Conservation (phyloP, 2,329 filamentous ascomycete species). For the Dendryphion nanum region DNA sequence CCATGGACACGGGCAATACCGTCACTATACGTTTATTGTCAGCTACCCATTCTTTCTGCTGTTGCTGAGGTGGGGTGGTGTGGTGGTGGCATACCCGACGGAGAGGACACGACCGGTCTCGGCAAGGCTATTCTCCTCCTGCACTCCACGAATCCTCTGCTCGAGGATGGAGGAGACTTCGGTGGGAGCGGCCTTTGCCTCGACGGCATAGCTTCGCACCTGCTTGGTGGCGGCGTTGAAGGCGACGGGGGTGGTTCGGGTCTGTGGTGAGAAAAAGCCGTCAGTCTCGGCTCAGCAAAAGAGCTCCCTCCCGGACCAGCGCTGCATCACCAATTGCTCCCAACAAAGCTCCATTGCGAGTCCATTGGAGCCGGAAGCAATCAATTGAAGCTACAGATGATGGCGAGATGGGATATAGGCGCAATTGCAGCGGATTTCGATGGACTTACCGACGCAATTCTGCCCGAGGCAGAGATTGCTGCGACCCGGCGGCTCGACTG, state of each 20-base stretch:
- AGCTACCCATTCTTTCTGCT: slow-evolving; percentile 23
- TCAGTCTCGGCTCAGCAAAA: slow-evolving; percentile 44
- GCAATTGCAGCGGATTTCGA: slow-evolving; percentile 42
- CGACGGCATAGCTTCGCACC: slow-evolving; percentile 83
- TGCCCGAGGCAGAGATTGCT: slow-evolving; percentile 87
- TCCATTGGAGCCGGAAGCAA: slow-evolving; percentile 32
- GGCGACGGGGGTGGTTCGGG: slow-evolving; percentile 80
- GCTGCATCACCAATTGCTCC: slow-evolving; percentile 38
- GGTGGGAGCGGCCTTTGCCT: slow-evolving; percentile 92
- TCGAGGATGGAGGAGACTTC: slow-evolving; percentile 99
- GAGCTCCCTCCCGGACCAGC: slow-evolving; percentile 36
- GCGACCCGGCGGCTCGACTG: slow-evolving; percentile 94
- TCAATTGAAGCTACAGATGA: slow-evolving; percentile 34
- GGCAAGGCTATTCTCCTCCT: slow-evolving; percentile 93
- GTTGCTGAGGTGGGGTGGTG: slow-evolving; percentile 21
- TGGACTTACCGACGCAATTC: slow-evolving; percentile 90
- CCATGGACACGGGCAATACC: slow-evolving; percentile 99
- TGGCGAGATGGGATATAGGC: slow-evolving; percentile 38
- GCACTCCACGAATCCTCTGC: slow-evolving; percentile 97
- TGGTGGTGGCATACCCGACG: slow-evolving; percentile 77
- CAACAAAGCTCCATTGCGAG: slow-evolving; percentile 36
- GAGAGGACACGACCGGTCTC: slow-evolving; percentile 99
- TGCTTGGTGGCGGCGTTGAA: slow-evolving; percentile 69
- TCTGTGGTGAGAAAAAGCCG: slow-evolving; percentile 59
- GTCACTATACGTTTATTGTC: slow-evolving; percentile 66